Percentiles rank a stretch among this genome's conserved stretches.
Evolutionary conservation across 805 yeast genomes (phyloP).

Genomic region (Kodamaea laetipori): DNA sequence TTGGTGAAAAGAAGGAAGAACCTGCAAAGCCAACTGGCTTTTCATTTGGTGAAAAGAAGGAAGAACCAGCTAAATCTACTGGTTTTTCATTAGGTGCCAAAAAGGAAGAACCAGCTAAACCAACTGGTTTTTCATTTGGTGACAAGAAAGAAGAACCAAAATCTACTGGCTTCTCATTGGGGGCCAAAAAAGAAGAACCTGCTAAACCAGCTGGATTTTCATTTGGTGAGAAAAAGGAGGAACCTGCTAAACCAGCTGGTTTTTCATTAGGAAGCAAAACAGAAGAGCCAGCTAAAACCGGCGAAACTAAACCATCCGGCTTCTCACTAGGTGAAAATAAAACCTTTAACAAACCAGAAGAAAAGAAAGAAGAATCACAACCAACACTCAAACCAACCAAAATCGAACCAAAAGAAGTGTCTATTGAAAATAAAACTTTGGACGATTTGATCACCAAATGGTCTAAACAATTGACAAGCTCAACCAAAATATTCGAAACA

Average conservation of each 20-base stretch:
- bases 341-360: conserved; percentile 11
- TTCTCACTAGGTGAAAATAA: conserved; percentile 14
- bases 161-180: conserved; percentile 20
- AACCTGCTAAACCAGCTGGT: conserved; percentile 11
- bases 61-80: conserved; percentile 11
- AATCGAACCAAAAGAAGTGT: conserved; percentile 66
- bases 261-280: conserved; percentile 9
- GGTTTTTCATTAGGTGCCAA: conserved; percentile 3
- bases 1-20: conserved; percentile 18
- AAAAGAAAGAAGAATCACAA: conserved; percentile 21
- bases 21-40: conserved; percentile 14
- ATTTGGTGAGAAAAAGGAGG: conserved; percentile 13
- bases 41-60: conserved; percentile 14
- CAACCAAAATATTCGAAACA: conserved; percentile 70
- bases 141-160: conserved; percentile 16
- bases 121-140: conserved; percentile 10
- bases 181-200: conserved; percentile 14
- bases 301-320: conserved; percentile 12
- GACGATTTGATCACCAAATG: conserved; percentile 92
- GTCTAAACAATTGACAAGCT: conserved; percentile 80
- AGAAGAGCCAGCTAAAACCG: neutral
- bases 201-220: conserved; percentile 14
- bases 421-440: conserved; percentile 85
- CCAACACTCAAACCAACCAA: conserved; percentile 51
- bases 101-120: conserved; percentile 4